Base-by-base conservation (phyloP, 129 eudicot species). In the Pittosporum tobira region DNA sequence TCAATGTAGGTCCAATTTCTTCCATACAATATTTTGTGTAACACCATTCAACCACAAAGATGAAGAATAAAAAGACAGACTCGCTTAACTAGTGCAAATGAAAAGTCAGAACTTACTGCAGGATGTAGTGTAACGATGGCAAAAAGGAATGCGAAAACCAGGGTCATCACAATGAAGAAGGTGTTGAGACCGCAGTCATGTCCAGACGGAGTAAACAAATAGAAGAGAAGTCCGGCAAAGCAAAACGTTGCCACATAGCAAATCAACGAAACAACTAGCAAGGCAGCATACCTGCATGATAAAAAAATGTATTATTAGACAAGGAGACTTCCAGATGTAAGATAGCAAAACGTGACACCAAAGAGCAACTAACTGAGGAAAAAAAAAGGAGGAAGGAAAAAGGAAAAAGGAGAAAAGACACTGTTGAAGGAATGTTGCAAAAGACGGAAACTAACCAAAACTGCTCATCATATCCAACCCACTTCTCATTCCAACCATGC, bases 401-500 rank as follows among this genome's bases (percentile, higher is more conserved):
- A n/a, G n/a, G n/a, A n/a, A n/a, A 34, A 34, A 34, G 40, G 40
- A 34, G 10, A 34, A 1, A 34, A 0, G 40, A 34, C 40, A 34
- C 37, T 31, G 40, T 34, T 6, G 40, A 12, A 34, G 40, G 13
- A 40, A 26, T 15, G 40, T 47, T 47, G 27, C 4, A 10, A 24
- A n/a, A n/a, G n/a, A n/a, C n/a, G n/a, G 37, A 11, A 23, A 71
- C 93, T 60, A 58, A 91, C 98, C 98, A 91, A 79, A 91, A 86
- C 72, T 78, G 82, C 71, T 91, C 98, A 58, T 86, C 95, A 62
- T 83, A 91, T 64, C 87, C 88, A 74, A 91, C 98, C 98, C 98
- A 91, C 77, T 75, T 91, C 77, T 91, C 98, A 65, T 91, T 91
- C 98, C 98, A 91, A 48, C 90, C 70, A 73, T 91, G 98, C 51